phyloP scores from a whole-genome alignment of 768 basidiomycete species.

The Exidia glandulosa region DNA sequence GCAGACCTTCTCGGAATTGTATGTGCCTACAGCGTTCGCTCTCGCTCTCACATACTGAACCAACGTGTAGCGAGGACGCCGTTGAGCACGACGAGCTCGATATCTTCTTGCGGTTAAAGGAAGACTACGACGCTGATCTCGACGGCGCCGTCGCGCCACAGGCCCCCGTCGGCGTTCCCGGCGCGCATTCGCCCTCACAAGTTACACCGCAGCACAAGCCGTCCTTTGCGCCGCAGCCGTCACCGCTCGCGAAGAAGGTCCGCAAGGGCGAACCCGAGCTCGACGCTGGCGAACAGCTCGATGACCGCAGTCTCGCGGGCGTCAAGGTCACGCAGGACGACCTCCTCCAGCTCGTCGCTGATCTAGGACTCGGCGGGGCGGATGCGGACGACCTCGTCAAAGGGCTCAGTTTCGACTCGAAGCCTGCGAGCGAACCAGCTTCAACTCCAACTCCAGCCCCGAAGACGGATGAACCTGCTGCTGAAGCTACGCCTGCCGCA shows the following conservation, averaged over 20 bases:
- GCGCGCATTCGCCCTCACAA: slow-evolving; percentile 59
- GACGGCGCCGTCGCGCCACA: slow-evolving; percentile 52
- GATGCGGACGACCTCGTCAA: slow-evolving; percentile 69
- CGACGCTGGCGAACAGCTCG: slow-evolving; percentile 58
- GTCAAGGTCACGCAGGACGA: slow-evolving; percentile 71
- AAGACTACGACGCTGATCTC: slow-evolving; percentile 46
- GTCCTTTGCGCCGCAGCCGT: slow-evolving; percentile 32
- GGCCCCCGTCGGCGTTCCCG: slow-evolving; percentile 68
- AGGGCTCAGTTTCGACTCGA: slow-evolving; percentile 31
- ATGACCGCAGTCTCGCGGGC: slow-evolving; percentile 63
- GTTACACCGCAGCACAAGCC: slow-evolving; percentile 70
- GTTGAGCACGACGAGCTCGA: slow-evolving; percentile 70
- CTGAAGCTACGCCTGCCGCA: neutral
- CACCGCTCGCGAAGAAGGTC: slow-evolving; percentile 28
- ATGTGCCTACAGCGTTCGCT: slow-evolving; percentile 16
- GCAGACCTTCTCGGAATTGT: slow-evolving; percentile 70
- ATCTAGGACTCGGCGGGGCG: slow-evolving; percentile 64
- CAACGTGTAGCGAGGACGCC: slow-evolving; percentile 59
- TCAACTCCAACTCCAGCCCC: neutral
- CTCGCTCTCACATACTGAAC: slow-evolving; percentile 5
- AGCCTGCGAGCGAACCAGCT: neutral
- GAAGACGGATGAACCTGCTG: neutral
- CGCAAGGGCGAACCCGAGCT: slow-evolving; percentile 29
- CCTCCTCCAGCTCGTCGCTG: slow-evolving; percentile 53
- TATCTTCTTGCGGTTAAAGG: slow-evolving; percentile 59